These are phyloP conservation scores for Ganoderma sinense DNA, from an alignment of 1,284 basidiomycete genomes.

Conservation along the genomic window DNA sequence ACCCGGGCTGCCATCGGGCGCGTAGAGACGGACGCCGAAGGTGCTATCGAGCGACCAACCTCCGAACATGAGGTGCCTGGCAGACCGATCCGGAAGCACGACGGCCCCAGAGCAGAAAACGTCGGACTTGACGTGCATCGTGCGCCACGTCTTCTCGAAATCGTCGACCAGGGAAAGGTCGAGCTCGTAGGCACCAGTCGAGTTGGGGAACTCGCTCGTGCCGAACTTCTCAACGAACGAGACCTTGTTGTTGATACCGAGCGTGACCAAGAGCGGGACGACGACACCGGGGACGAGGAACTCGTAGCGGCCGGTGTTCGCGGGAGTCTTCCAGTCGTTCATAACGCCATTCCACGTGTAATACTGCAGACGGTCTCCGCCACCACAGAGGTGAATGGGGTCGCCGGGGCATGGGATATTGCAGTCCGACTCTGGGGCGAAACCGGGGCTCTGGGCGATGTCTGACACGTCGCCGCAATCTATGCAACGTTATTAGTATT, in stretches of 20 bases:
- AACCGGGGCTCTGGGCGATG: slow-evolving; percentile 45
- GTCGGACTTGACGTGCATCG: slow-evolving; percentile 76
- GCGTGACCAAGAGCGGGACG: slow-evolving; percentile 74
- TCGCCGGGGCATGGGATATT: slow-evolving; percentile 71
- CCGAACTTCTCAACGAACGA: slow-evolving; percentile 75
- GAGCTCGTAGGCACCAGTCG: slow-evolving; percentile 80
- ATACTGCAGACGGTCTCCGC: slow-evolving; percentile 43
- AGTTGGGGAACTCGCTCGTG: slow-evolving; percentile 62
- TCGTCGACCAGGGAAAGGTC: slow-evolving; percentile 65
- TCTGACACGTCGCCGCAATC: slow-evolving; percentile 74
- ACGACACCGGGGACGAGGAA: slow-evolving; percentile 70
- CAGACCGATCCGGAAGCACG: slow-evolving; percentile 75
- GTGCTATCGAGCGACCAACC: slow-evolving; percentile 72
- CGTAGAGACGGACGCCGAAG: slow-evolving; percentile 71
- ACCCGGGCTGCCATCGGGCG: slow-evolving; percentile 63
- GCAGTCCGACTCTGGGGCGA: slow-evolving; percentile 60
- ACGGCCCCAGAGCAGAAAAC: slow-evolving; percentile 81
- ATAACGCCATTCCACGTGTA: slow-evolving; percentile 70
- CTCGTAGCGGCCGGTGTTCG: slow-evolving; percentile 72
- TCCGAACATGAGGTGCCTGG: slow-evolving; percentile 73
- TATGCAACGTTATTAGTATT: slow-evolving; percentile 35
- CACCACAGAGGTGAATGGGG: slow-evolving; percentile 70
- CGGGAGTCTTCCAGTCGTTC: slow-evolving; percentile 68
- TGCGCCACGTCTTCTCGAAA: slow-evolving; percentile 68
- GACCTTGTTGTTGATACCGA: slow-evolving; percentile 81